A percentile compares a stretch with the other conserved stretches of the same genome.
Evolutionary conservation across 805 yeast species (phyloP).

Genomic region (Wickerhamomyces tratensis): DNA sequence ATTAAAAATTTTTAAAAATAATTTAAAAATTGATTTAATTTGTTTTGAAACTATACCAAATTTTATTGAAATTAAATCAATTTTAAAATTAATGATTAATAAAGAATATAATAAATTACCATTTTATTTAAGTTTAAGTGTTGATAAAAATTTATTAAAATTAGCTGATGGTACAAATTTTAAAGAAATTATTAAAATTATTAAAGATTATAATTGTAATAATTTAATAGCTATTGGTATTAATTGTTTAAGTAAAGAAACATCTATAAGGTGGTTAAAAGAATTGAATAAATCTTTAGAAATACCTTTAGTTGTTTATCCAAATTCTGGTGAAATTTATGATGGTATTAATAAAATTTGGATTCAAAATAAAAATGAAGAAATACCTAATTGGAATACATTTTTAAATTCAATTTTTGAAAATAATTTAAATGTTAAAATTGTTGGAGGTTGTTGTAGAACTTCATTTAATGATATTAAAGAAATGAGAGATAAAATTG

Average conservation of each 20-base stretch:
- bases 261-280: conserved; percentile 30
- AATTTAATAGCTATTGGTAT: conserved; percentile 48
- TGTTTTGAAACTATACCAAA: conserved; percentile 71
- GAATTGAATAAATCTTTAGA: conserved; percentile 15
- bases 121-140: conserved; percentile 35
- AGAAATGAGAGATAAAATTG: not conserved
- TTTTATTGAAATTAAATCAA: conserved; percentile 41
- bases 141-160: conserved; percentile 20
- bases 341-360: conserved; percentile 37
- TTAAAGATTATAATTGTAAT: conserved; percentile 10
- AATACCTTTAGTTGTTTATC: conserved; percentile 47
- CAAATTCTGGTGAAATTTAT: conserved; percentile 68
- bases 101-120: conserved; percentile 24
- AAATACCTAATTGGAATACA: conserved; percentile 24
- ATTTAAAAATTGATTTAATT: conserved; percentile 41
- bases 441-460: conserved; percentile 73
- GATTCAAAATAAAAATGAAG: conserved; percentile 21
- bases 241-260: conserved; percentile 50
- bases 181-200: conserved; percentile 19
- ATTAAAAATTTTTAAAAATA: conserved; percentile 26
- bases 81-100: conserved; percentile 29
- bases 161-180: conserved; percentile 45
- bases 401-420: conserved; percentile 30
- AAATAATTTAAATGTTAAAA: conserved; percentile 26
- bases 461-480: conserved; percentile 25